Base-by-base conservation (phyloP, 345 rosid genomes). In the Brassica juncea region DNA sequence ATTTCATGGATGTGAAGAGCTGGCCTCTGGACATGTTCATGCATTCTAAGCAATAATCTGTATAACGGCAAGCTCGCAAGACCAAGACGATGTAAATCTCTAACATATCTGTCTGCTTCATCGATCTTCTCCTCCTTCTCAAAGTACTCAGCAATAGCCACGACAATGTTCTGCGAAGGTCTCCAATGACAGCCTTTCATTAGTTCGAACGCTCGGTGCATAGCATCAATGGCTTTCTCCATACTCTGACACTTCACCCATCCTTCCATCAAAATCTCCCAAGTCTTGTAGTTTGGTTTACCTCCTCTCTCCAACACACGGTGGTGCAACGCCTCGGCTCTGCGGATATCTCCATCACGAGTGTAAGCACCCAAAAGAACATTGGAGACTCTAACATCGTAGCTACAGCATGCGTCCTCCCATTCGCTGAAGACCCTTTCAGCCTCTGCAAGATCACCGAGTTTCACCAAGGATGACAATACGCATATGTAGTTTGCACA, bases 211-310 rank as follows among this genome's bases (percentile, higher is more conserved):
- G 79, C 86, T 73, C 68, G 70, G 83, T 70, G 84, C 91, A 88
- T 81, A 44, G 91, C 89, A 76, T 78, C 74, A 16, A 87, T 55
- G 35, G 91, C 92, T 71, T 88, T 86, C n/a, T 75, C 86, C 88
- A 88, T 86, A 64, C 81, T 72, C 55, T 70, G 64, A 74, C 79
- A 68, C 63, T 81, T 86, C 72, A 87, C 81, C 89, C 88, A 86
- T 27, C 90, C 92, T 77, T 90, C 92, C 84, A 78, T 83, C 14
- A 90, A 78, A 63, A 90, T 90, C 57, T 90, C 94, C 94, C 92
- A 90, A n/a, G 92, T 89, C 84, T 88, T 90, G 75, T 83, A 88
- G 75, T 90, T 90, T 15, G 95, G 92, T 55, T 34, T 35, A 62
- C 92, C 92, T 67, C 92, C 91, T 79, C 75, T 85, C 75, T 81